phyloP scores from a whole-genome alignment of 768 basidiomycete species.

The Tylopilus subfusipes region DNA sequence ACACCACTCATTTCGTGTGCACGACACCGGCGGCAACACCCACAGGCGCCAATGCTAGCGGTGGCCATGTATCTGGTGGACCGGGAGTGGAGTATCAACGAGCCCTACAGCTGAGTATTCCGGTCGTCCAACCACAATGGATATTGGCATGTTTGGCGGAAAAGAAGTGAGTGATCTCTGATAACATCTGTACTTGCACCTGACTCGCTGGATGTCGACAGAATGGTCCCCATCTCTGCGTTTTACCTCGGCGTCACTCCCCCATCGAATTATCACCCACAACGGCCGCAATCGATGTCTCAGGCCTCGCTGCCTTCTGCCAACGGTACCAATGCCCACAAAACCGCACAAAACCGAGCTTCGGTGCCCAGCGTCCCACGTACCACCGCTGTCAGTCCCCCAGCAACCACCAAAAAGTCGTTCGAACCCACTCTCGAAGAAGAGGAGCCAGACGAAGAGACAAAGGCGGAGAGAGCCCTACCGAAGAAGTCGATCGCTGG shows the following conservation, averaged over 20 bases:
- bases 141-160: slow-evolving; percentile 84
- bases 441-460: slow-evolving; percentile 30
- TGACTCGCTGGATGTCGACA: slow-evolving; percentile 26
- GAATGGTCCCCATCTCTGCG: slow-evolving; percentile 82
- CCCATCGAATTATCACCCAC: slow-evolving; percentile 34
- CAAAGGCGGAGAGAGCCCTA: slow-evolving; percentile 30
- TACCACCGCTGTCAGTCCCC: slow-evolving; percentile 30
- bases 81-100: slow-evolving; percentile 91
- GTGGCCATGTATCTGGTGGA: slow-evolving; percentile 47
- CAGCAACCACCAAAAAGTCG: slow-evolving; percentile 32
- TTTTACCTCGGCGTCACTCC: slow-evolving; percentile 78
- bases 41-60: slow-evolving; percentile 51
- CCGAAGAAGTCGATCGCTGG: slow-evolving; percentile 13
- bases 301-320: slow-evolving; percentile 52
- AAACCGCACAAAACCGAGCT: slow-evolving; percentile 48
- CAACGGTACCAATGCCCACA: slow-evolving; percentile 29
- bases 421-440: slow-evolving; percentile 57
- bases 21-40: slow-evolving; percentile 79
- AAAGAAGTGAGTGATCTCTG: slow-evolving; percentile 57
- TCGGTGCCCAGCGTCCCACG: slow-evolving; percentile 58
- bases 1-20: slow-evolving; percentile 97
- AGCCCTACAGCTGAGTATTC: slow-evolving; percentile 91
- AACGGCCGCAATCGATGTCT: slow-evolving; percentile 74
- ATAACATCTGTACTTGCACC: not conserved
- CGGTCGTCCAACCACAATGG: slow-evolving; percentile 95